Evolutionary conservation across 2,329 filamentous ascomycete species (phyloP), one percentile per base, ranked within the genome.

Genomic region (Fusarium incarnatum): DNA sequence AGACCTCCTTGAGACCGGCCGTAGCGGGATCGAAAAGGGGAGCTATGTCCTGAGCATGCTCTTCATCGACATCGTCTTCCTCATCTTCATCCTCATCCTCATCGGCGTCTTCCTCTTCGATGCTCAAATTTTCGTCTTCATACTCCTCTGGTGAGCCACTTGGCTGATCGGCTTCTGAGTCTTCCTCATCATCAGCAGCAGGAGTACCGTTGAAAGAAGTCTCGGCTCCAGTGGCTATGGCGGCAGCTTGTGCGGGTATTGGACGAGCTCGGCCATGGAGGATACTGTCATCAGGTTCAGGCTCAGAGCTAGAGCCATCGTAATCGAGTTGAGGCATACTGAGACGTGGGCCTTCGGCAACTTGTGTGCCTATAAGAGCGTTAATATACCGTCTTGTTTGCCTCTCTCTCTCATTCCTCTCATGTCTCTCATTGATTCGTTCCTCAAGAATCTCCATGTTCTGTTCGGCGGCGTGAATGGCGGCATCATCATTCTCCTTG

Each of bases 1-100:
- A 93, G 77, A 96, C 95, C 77, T 96, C 93, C 78, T 94, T 94
- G 67, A 95, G 83, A 45, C 90, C 80, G 60, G 78, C 85, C 13
- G 85, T 77, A 20, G 84, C 84, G 20, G 84, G 81, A 16, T 88
- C 82, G 59, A 89, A 84, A 55, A 90, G 87, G 1, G 78, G 75
- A 7, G 76, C 70, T 20, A 75, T 77, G 5, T 71, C 68, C 8
- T 57, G 59, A 23, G 20, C 61, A 23, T 68, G 54, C 2, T 81
- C 82, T 13, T 80, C 34, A 7, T 54, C 77, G 18, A 22, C 57
- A 22, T 16, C 34, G 16, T 56, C 64, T 12, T 56, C 66, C 13
- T 67, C 64, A 5, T 54, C 55, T n/a, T 67, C 64, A 5, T 54
- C 64, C 11, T 63, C 64, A 6, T 54, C 55, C n/a, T 77, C 78